Evolutionary conservation across 2,329 filamentous ascomycete species (phyloP).

Genomic region (Magnaporthales sp.): DNA sequence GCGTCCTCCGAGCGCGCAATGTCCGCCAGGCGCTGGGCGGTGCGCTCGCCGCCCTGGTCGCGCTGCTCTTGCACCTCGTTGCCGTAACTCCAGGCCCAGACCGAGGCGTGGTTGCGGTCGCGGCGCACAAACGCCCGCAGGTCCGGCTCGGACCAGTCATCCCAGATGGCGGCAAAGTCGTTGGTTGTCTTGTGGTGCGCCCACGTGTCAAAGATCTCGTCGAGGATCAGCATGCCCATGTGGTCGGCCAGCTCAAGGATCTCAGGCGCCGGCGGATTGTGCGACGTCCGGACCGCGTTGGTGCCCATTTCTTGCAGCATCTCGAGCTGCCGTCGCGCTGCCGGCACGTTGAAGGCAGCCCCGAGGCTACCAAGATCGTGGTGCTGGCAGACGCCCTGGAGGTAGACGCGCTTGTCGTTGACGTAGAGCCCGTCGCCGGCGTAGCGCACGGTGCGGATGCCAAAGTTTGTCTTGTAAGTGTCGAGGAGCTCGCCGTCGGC

Average conservation of each 20-base stretch:
- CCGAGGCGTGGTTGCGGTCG: slow-evolving; percentile 45
- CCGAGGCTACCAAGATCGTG: slow-evolving; percentile 42
- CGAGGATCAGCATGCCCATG: slow-evolving; percentile 40
- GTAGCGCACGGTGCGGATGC: slow-evolving; percentile 35
- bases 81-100: slow-evolving; percentile 43
- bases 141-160: slow-evolving; percentile 44
- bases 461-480: slow-evolving; percentile 39
- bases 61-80: slow-evolving; percentile 45
- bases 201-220: slow-evolving; percentile 48
- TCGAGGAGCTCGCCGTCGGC: slow-evolving; percentile 16
- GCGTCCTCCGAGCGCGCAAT: slow-evolving; percentile 37
- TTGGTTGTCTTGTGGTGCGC: slow-evolving; percentile 31
- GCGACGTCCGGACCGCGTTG: slow-evolving; percentile 41
- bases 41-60: slow-evolving; percentile 18
- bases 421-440: slow-evolving; percentile 31
- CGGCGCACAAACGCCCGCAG: slow-evolving; percentile 41
- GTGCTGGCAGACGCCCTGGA: slow-evolving; percentile 41
- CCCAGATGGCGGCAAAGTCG: slow-evolving; percentile 42
- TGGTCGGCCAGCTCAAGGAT: slow-evolving; percentile 39
- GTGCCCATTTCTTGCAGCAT: slow-evolving; percentile 39
- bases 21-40: slow-evolving; percentile 26
- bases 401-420: slow-evolving; percentile 33
- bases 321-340: slow-evolving; percentile 37
- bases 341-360: slow-evolving; percentile 39
- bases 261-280: slow-evolving; percentile 44